Evolutionary conservation across 179 eudicot species (phyloP).

Genomic region (Amaranthus tricolor): DNA sequence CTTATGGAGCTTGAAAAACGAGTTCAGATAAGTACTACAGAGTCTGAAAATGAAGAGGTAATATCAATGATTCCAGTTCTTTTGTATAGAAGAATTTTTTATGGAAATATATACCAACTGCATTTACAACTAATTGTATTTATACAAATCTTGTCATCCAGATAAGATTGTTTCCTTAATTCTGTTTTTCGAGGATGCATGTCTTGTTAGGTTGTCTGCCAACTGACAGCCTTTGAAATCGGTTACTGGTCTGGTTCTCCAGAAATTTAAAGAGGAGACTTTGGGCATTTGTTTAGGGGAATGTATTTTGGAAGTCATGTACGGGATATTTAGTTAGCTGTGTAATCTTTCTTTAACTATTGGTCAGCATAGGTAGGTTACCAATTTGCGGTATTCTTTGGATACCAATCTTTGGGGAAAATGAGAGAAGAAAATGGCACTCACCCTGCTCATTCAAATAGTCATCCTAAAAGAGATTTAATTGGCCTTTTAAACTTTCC

Average conservation of each 20-base stretch:
- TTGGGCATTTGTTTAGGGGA: background rate
- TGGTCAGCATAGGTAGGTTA: background rate
- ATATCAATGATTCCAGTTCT: background rate
- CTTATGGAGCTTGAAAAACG: constrained; percentile 86
- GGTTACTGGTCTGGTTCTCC: background rate
- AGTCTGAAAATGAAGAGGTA: constrained; percentile 52
- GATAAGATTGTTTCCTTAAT: background rate
- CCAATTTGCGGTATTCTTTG: background rate
- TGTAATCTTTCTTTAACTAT: background rate
- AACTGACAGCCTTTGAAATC: background rate
- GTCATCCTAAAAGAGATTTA: too few relatives aligned
- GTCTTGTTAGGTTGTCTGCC: background rate
- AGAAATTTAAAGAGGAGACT: background rate
- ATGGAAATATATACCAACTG: background rate
- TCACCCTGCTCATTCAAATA: too few relatives aligned
- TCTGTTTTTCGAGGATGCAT: background rate
- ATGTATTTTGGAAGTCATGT: background rate
- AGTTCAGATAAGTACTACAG: constrained; percentile 72
- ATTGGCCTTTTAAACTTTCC: too few relatives aligned
- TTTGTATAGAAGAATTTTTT: background rate
- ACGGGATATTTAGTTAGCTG: too few relatives aligned
- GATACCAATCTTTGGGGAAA: background rate
- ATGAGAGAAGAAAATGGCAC: background rate
- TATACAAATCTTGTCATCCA: background rate
- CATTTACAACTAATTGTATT: constrained; percentile 1